These are phyloP conservation scores for Podochytrium sp. DNA, from an alignment of 192 early-diverging fungal species.

Conservation along the genomic window DNA sequence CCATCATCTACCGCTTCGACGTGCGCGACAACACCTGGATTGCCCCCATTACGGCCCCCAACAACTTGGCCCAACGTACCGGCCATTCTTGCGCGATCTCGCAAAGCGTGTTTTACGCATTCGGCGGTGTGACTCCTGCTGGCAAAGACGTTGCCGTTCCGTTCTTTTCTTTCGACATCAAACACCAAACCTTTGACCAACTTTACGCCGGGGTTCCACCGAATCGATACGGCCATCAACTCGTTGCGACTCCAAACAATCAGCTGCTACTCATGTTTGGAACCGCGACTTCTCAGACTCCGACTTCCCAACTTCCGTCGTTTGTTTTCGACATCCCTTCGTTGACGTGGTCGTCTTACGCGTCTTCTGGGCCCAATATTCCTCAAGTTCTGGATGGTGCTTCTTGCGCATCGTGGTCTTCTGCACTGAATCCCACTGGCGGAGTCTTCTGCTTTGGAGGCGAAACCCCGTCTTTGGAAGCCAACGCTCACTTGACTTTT, in stretches of 20 bases:
- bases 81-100: conserved; percentile 17
- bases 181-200: neutral
- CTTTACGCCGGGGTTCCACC: neutral
- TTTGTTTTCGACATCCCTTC: neutral
- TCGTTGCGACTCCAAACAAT: neutral
- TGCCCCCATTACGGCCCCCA: neutral
- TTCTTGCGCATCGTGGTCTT: conserved; percentile 20
- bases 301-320: neutral
- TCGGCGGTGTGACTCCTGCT: conserved; percentile 4
- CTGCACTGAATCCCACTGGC: neutral
- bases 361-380: neutral
- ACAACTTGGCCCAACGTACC: neutral
- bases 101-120: conserved; percentile 8
- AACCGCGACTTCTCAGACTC: neutral
- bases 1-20: conserved; percentile 12
- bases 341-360: neutral
- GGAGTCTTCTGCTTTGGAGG: conserved; percentile 30
- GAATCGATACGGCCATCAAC: conserved; percentile 4
- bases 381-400: conserved; percentile 15
- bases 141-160: neutral
- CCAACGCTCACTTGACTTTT: conserved; percentile 26
- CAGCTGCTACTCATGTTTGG: neutral
- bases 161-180: conserved; percentile 3
- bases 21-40: conserved; percentile 1
- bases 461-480: neutral